phyloP scores from a whole-genome alignment of 768 basidiomycete genomes.

The Agaricus subrufescens region DNA sequence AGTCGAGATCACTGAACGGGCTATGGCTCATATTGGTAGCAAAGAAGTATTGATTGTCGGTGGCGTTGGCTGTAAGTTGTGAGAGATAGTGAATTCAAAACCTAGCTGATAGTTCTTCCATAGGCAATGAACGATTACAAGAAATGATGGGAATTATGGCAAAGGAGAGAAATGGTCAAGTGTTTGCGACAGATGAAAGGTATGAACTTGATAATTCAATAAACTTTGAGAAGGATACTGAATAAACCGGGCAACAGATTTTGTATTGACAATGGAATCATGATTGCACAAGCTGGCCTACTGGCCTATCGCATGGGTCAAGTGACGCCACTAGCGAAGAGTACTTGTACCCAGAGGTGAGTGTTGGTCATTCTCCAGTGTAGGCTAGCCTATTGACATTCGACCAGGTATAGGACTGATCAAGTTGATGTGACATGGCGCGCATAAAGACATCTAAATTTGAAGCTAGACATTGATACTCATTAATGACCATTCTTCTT shows the following conservation, averaged over 20 bases:
- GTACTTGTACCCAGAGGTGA: conserved; percentile 89
- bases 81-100: neutral
- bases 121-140: conserved; percentile 90
- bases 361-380: conserved; percentile 12
- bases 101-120: neutral
- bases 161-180: conserved; percentile 75
- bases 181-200: conserved; percentile 97
- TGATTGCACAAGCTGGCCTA: conserved; percentile 98
- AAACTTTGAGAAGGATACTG: neutral
- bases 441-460: conserved; percentile 28
- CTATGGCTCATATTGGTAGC: conserved; percentile 98
- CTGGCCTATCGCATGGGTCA: conserved; percentile 90
- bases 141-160: conserved; percentile 99
- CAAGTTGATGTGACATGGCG: conserved; percentile 92
- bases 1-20: conserved; percentile 97
- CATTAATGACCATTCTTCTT: no score
- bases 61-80: conserved; percentile 92
- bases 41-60: conserved; percentile 97
- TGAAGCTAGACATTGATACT: no score
- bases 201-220: conserved; percentile 23
- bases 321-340: conserved; percentile 69
- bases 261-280: conserved; percentile 99
- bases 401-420: conserved; percentile 86
- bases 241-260: conserved; percentile 48
- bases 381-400: neutral